Base-by-base conservation (phyloP, 2,329 filamentous ascomycete genomes). In the Blumeriella jaapii region DNA sequence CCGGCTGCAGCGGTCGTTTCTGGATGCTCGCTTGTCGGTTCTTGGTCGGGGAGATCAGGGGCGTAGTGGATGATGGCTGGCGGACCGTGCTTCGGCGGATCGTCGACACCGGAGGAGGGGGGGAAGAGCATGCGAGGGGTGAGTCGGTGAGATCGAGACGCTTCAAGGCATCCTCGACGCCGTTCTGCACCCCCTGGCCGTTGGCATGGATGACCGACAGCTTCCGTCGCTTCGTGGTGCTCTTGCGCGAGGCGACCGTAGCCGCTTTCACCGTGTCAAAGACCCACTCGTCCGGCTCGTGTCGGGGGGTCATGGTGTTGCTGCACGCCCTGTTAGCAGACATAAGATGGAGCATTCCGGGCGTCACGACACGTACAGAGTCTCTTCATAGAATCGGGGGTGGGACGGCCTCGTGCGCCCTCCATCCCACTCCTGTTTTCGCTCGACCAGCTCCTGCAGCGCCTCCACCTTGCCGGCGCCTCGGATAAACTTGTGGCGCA, bases 381-480 rank as follows among this genome's bases (percentile, higher is more conserved):
- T 94, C 61, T 96, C 89, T 51, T 94, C 87, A 59, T 96, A 96
- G 59, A 89, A 93, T 50, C 82, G 82, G 1, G 80, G 71, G 51
- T 84, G 80, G 38, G 70, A 74, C 33, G 74, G 72, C 38, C 76
- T 69, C 42, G 74, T 77, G 45, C 75, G 74, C 44, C 77, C 75
- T 28, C 78, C 79, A 55, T 94, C 85, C 63, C 74, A 93, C 56
- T 82, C 76, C 52, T 89, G 82, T 53, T 80, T 82, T 42, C 84
- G 77, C 49, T 79, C 76, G 39, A 96, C 81, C 34, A 98, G 63
- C 56, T 95, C 87, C 53, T 93, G 84, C 39, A 98, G 62, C 3
- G 77, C 74, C 56, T 96, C 91, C 1, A 87, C 75, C 58, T 86
- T 94, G 38, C 87, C 89, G 2, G 91, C 87, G 27, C 72, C 76